Evolutionary conservation across 2,329 filamentous ascomycete genomes (phyloP).

Genomic region (Ceratocystis colombiana): DNA sequence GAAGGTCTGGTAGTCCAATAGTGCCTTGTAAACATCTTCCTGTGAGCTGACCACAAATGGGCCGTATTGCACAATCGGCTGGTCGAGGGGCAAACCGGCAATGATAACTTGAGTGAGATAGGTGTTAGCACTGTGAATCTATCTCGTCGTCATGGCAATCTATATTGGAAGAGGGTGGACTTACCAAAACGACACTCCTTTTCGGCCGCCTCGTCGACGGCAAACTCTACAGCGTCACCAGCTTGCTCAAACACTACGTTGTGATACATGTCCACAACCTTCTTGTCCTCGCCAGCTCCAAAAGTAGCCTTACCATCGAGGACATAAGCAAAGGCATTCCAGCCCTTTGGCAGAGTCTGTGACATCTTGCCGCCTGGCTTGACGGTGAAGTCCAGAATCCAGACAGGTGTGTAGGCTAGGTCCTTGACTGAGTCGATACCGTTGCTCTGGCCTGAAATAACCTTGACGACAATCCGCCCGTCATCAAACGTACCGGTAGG

Average conservation of each 20-base stretch:
- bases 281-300: slow-evolving; percentile 43
- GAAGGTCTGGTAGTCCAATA: slow-evolving; percentile 62
- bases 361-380: slow-evolving; percentile 66
- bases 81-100: slow-evolving; percentile 69
- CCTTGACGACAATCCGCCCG: slow-evolving; percentile 68
- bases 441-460: slow-evolving; percentile 77
- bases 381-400: slow-evolving; percentile 77
- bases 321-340: slow-evolving; percentile 85
- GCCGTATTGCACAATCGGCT: slow-evolving; percentile 72
- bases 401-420: slow-evolving; percentile 93
- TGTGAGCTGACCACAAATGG: slow-evolving; percentile 69
- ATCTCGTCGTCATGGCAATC: neutral
- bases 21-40: slow-evolving; percentile 64
- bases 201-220: slow-evolving; percentile 55
- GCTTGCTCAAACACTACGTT: slow-evolving; percentile 78
- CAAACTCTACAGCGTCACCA: slow-evolving; percentile 65
- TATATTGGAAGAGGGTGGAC: slow-evolving; percentile 20
- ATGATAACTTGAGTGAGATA: slow-evolving; percentile 46
- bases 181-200: slow-evolving; percentile 44
- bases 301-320: slow-evolving; percentile 63
- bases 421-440: slow-evolving; percentile 82
- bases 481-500: slow-evolving; percentile 61
- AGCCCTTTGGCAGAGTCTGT: slow-evolving; percentile 66
- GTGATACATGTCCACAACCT: slow-evolving; percentile 59
- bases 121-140: slow-evolving; percentile 14